Percentiles rank a stretch among this genome's conserved stretches.
Evolutionary conservation across 164 flowering plant genomes (phyloP).

Genomic region (Vitis cinerea): DNA sequence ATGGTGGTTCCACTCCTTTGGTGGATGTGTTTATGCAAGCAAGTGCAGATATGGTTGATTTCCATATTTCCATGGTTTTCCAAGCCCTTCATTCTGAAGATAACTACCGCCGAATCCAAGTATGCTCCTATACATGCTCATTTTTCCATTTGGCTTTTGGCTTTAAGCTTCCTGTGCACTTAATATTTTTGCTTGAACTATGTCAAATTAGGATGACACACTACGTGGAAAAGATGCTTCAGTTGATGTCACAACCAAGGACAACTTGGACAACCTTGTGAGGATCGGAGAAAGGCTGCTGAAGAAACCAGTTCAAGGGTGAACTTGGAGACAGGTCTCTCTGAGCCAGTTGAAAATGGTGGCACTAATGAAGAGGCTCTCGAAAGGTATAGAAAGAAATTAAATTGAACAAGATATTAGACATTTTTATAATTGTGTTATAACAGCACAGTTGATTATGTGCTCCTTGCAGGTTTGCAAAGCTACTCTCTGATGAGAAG

Average conservation of each 20-base stretch:
- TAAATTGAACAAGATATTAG: too few species aligned
- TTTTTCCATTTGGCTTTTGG: too few species aligned
- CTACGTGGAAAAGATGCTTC: slow-evolving; percentile 7
- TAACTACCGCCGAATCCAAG: slow-evolving; percentile 32
- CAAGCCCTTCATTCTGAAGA: slow-evolving; percentile 10
- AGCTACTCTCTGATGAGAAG: slow-evolving; percentile 22
- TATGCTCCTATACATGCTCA: neutral
- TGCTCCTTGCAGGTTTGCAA: slow-evolving; percentile 33
- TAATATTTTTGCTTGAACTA: too few species aligned
- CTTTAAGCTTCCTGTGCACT: too few species aligned
- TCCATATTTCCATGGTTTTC: slow-evolving; percentile 5
- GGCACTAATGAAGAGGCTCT: slow-evolving; percentile 18
- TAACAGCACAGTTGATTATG: too few species aligned
- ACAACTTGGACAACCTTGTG: slow-evolving; percentile 12
- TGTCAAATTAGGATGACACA: slow-evolving; percentile 7
- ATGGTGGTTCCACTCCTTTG: slow-evolving; percentile 21
- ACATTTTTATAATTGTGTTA: too few species aligned
- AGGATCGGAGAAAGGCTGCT: slow-evolving; percentile 8
- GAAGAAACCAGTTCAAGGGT: slow-evolving; percentile 15
- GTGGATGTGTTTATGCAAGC: slow-evolving; percentile 23
- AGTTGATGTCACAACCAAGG: slow-evolving; percentile 12
- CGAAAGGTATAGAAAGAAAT: slow-evolving; percentile 1
- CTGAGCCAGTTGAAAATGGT: neutral
- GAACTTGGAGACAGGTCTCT: slow-evolving; percentile 13
- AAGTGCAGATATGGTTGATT: slow-evolving; percentile 14